These are phyloP conservation scores for Isatis lusitanica DNA, from an alignment of 441 rosid genomes.

Conservation along the genomic window DNA sequence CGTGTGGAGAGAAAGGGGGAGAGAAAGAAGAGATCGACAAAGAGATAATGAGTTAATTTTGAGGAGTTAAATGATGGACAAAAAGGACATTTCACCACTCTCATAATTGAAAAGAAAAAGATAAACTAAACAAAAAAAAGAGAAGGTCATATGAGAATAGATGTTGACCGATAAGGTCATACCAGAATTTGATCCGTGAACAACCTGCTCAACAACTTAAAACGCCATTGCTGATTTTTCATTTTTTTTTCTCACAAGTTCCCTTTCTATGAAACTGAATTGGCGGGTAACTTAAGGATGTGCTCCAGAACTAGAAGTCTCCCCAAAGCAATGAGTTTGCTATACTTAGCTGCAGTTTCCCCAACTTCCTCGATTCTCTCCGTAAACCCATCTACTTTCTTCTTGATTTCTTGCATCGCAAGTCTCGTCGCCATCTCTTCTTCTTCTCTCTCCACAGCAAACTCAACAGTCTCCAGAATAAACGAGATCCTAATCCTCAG, in stretches of 20 bases:
- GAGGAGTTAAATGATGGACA: too few relatives aligned
- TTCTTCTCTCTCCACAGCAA: constrained; percentile 16
- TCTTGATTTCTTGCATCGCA: constrained; percentile 21
- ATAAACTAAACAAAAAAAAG: too few relatives aligned
- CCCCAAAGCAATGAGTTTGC: constrained; percentile 6
- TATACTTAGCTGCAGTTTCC: neutral
- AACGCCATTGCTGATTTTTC: neutral
- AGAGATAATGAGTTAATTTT: too few relatives aligned
- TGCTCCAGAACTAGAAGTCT: neutral
- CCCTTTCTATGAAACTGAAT: neutral
- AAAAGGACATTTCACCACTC: too few relatives aligned
- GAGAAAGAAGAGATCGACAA: too few relatives aligned
- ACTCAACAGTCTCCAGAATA: neutral
- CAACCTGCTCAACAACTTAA: too few relatives aligned
- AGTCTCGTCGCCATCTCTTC: constrained; percentile 12
- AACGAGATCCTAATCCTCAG: neutral
- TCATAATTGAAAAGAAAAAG: too few relatives aligned
- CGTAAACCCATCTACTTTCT: constrained; percentile 16
- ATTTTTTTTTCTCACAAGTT: neutral
- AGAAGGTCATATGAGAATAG: too few relatives aligned
- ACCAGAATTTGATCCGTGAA: too few relatives aligned
- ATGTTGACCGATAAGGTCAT: too few relatives aligned
- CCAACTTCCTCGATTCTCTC: constrained; percentile 14
- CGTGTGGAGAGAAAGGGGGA: too few relatives aligned
- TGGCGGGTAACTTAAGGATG: neutral